Evolutionary conservation across 768 basidiomycete species (phyloP), one percentile per base, ranked within the genome.

Genomic region (Leucocoprinus sp.): DNA sequence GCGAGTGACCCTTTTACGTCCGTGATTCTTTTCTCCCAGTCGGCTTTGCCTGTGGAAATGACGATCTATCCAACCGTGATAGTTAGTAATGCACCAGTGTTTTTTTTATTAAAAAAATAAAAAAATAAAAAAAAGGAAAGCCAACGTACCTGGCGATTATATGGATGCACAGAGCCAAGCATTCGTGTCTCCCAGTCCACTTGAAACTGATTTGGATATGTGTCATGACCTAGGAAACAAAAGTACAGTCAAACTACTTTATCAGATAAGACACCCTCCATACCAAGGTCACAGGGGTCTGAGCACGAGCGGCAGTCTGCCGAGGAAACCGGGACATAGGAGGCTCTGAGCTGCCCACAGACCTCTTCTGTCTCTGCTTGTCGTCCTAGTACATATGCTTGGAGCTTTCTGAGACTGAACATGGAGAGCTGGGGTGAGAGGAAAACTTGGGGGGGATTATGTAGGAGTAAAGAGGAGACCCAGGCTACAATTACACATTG

Each of bases 1-100:
- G 93, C 87, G 19, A 98, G 76, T 4, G 84, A 79, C 38, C 72
- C 76, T 19, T 72, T 65, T 21, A 76, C 83, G 48, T 82, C 75
- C 2, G 84, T 84, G 49, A 97, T 78, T 34, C 92, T 82, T 33
- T 71, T 70, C 29, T 79, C 76, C 93, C 93, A 97, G 65, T 98
- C 91, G 15, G 80, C 71, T 63, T 86, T 82, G 5, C 91, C 91
- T 0, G 92, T 95, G 1, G 89, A 93, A 43, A 97, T 86, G 26
- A 97, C 70, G 26, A 95, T 72, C 84, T 93, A 58, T n/a, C n/a
- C n/a, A n/a, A n/a, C n/a, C n/a, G n/a, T n/a, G n/a, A n/a, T n/a
- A n/a, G n/a, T n/a, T n/a, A n/a, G n/a, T n/a, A n/a, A n/a, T n/a
- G n/a, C n/a, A n/a, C n/a, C n/a, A n/a, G n/a, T n/a, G n/a, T n/a